Percentiles rank a stretch among this genome's conserved stretches.
Conservation (phyloP, 2,329 filamentous ascomycete genomes). For the Truncatella angustata region DNA sequence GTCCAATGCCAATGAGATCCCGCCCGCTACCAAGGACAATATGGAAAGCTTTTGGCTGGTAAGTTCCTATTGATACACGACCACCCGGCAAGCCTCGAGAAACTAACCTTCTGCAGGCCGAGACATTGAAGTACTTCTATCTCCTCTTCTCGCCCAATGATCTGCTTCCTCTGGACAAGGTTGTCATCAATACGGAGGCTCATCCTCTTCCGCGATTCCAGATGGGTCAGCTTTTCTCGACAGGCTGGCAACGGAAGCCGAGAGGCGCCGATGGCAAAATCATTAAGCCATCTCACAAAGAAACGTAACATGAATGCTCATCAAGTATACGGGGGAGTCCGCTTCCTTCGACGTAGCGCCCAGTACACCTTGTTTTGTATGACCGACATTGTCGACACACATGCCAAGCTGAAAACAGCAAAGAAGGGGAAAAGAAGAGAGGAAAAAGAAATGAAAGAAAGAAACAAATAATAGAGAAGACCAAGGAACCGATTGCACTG, state of each 20-base stretch:
- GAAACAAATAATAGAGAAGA: no score
- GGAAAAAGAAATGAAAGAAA: no score
- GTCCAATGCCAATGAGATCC: slow-evolving; percentile 69
- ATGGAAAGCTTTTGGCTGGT: slow-evolving; percentile 99
- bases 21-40: slow-evolving; percentile 73
- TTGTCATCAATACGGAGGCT: slow-evolving; percentile 95
- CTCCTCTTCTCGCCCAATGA: slow-evolving; percentile 85
- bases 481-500: no score
- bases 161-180: slow-evolving; percentile 77
- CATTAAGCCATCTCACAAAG: slow-evolving; percentile 14
- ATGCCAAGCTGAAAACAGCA: no score
- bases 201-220: slow-evolving; percentile 88
- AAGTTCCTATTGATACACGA: slow-evolving; percentile 35
- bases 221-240: slow-evolving; percentile 72
- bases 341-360: no score
- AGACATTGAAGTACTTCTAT: slow-evolving; percentile 98
- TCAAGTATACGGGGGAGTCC: not conserved
- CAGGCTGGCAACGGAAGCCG: slow-evolving; percentile 75
- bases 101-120: slow-evolving; percentile 57
- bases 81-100: no score
- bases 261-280: slow-evolving; percentile 47
- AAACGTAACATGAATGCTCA: not conserved
- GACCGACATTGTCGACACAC: no score
- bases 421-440: no score
- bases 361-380: no score